A percentile compares a stretch with the other conserved stretches of the same genome.
These are phyloP conservation scores for Trichosanthes truncata DNA, from an alignment of 306 rosid species.

Conservation along the genomic window DNA sequence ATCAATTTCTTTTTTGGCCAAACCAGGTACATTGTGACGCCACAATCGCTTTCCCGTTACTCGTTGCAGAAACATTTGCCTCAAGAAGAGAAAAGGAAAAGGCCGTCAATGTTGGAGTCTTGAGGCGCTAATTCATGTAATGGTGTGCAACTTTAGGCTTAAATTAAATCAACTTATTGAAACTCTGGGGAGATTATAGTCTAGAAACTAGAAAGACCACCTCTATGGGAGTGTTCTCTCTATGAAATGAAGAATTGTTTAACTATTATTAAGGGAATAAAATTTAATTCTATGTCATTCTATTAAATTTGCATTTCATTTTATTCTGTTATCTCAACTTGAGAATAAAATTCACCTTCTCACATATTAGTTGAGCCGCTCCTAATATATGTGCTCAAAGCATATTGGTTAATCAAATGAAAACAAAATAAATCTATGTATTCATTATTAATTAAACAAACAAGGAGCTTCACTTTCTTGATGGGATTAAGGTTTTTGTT, in stretches of 20 bases:
- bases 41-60: constrained; percentile 17
- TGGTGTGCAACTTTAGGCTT: not conserved
- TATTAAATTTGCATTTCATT: not conserved
- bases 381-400: not conserved
- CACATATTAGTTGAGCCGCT: not conserved
- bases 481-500: not conserved
- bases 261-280: not conserved
- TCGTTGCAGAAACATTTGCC: constrained; percentile 20
- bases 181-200: not conserved
- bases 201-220: not conserved
- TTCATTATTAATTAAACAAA: not conserved
- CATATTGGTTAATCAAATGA: not conserved
- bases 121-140: not conserved
- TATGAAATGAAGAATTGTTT: not conserved
- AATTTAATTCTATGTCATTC: not conserved
- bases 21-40: constrained; percentile 20
- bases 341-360: not conserved
- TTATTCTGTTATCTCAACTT: not conserved
- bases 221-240: not conserved
- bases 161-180: not conserved
- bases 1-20: not conserved
- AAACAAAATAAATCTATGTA: not conserved
- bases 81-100: constrained; percentile 6
- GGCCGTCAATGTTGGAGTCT: too few relatives aligned
- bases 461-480: not conserved